These are phyloP conservation scores for Tolypocladium guangdongense DNA, from an alignment of 2,329 filamentous ascomycete genomes.

Conservation along the genomic window DNA sequence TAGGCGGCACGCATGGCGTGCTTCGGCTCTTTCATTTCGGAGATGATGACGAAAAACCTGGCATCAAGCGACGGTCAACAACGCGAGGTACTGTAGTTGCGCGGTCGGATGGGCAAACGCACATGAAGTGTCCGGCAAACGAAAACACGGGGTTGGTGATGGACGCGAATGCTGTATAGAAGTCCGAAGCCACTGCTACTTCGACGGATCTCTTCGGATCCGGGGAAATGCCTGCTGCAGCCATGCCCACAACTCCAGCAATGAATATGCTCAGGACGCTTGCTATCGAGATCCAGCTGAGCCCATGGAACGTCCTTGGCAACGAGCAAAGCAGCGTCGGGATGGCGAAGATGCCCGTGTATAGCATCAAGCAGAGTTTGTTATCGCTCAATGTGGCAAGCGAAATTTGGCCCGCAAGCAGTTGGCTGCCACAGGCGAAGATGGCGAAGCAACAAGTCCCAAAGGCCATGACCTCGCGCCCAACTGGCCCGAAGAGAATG, in stretches of 20 bases:
- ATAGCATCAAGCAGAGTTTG: conserved; percentile 36
- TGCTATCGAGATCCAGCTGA: conserved; percentile 34
- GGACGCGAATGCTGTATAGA: conserved; percentile 21
- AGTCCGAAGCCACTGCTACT: conserved; percentile 20
- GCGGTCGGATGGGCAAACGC: neutral
- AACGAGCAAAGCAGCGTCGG: conserved; percentile 34
- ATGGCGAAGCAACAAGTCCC: conserved; percentile 42
- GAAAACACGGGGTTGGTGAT: conserved; percentile 37
- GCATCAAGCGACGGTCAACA: neutral
- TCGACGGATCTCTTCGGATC: conserved; percentile 23
- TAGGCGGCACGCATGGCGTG: conserved; percentile 41
- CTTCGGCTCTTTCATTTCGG: conserved; percentile 38
- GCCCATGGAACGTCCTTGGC: conserved; percentile 36
- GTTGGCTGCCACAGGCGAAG: conserved; percentile 37
- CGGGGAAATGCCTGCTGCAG: conserved; percentile 33
- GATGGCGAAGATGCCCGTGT: conserved; percentile 38
- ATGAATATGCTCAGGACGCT: conserved; percentile 35
- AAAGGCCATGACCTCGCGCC: conserved; percentile 35
- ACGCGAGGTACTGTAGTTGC: neutral
- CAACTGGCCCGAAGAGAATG: conserved; percentile 40
- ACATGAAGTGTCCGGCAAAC: conserved; percentile 40
- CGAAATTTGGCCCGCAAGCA: conserved; percentile 40
- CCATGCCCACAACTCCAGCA: conserved; percentile 39
- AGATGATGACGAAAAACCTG: conserved; percentile 39
- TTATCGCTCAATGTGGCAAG: conserved; percentile 32